Evolutionary conservation across 78 protist species (phyloP).

Genomic region (Dictyostelium brefeldianum): DNA sequence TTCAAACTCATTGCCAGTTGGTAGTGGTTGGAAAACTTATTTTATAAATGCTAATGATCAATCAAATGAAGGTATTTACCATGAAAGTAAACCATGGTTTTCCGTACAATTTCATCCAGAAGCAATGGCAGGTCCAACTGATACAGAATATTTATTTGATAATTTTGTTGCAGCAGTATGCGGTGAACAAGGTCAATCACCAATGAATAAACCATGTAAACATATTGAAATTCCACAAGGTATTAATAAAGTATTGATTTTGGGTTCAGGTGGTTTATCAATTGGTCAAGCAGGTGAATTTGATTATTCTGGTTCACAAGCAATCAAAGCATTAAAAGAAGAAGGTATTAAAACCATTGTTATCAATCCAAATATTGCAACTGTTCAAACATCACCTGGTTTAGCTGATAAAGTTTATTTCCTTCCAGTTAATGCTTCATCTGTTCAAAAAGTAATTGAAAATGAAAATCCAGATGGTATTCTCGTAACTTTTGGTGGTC

Average conservation of each 20-base stretch:
- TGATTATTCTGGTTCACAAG: conserved; percentile 98
- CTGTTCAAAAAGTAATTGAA: conserved; percentile 91
- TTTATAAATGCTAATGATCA: conserved; percentile 98
- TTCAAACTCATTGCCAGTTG: conserved; percentile 87
- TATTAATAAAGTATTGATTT: conserved; percentile 91
- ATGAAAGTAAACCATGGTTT: conserved; percentile 93
- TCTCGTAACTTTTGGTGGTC: conserved; percentile 97
- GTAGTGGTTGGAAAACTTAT: conserved; percentile 90
- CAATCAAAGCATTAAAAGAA: conserved; percentile 97
- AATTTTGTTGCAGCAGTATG: conserved; percentile 80
- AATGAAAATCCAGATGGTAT: conserved; percentile 97
- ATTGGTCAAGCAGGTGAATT: conserved; percentile 99
- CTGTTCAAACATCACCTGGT: conserved; percentile 96
- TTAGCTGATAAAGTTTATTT: conserved; percentile 97
- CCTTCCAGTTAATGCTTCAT: conserved; percentile 95
- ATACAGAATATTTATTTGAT: conserved; percentile 96
- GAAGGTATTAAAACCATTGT: conserved; percentile 95
- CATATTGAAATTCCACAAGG: conserved; percentile 48
- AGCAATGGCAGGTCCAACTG: conserved; percentile 97
- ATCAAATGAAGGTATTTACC: conserved; percentile 97
- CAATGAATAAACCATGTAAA: conserved; percentile 41
- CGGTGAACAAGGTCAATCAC: conserved; percentile 19
- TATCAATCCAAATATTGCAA: conserved; percentile 99
- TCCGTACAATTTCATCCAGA: conserved; percentile 99
- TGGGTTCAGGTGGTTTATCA: conserved; percentile 98